Conservation (phyloP, 2,329 filamentous ascomycete genomes). For the Emergomyces pasteurianus region DNA sequence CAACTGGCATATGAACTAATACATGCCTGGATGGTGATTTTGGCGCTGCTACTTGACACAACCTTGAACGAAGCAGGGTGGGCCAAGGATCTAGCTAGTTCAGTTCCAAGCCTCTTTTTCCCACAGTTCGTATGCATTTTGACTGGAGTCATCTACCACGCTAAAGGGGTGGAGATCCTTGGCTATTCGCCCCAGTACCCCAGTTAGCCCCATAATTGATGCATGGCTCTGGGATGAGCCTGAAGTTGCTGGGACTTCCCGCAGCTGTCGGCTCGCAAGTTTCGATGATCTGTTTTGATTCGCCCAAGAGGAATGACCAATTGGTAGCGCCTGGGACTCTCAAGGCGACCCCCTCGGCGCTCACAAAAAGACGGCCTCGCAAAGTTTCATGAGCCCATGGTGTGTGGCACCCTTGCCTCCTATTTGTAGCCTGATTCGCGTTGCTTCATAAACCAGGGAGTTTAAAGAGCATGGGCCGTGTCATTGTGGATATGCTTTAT, state of each 20-base stretch:
- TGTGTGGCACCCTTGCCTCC: conserved; percentile 9
- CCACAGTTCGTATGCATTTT: background rate
- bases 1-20: background rate
- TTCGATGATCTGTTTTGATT: background rate
- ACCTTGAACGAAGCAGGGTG: background rate
- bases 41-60: background rate
- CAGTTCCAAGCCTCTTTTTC: conserved; percentile 1
- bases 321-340: background rate
- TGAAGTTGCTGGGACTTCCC: conserved; percentile 1
- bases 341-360: conserved; percentile 1
- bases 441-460: conserved; percentile 4
- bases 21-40: background rate
- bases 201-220: background rate
- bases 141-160: background rate
- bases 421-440: conserved; percentile 14
- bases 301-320: background rate
- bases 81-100: background rate
- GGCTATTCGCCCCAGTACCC: background rate
- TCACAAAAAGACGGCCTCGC: background rate
- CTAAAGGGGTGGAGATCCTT: background rate
- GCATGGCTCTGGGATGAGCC: background rate
- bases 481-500: conserved; percentile 2
- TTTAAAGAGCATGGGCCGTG: conserved; percentile 6
- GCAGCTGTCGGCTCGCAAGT: background rate
- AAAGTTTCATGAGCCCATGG: conserved; percentile 1